phyloP scores from a whole-genome alignment of 768 basidiomycete species.

The Lactifluus hygrophoroides region DNA sequence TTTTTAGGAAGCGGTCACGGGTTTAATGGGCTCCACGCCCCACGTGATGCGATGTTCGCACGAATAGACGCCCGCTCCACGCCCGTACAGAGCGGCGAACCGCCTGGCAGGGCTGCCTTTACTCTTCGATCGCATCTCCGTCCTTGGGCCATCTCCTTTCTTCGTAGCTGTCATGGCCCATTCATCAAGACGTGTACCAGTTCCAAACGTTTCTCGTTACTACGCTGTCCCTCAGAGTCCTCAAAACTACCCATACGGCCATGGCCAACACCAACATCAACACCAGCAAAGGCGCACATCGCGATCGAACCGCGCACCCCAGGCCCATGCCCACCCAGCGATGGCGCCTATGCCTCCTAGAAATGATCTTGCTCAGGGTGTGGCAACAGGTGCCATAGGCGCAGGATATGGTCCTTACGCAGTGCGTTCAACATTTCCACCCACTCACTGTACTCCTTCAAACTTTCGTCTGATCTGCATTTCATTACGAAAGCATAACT shows the following conservation, averaged over 20 bases:
- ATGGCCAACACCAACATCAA: too few species aligned
- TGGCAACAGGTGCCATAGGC: constrained; percentile 74
- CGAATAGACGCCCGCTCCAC: too few species aligned
- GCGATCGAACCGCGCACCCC: constrained; percentile 20
- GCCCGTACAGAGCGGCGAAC: neutral
- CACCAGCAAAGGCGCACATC: constrained; percentile 17
- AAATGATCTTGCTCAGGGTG: constrained; percentile 60
- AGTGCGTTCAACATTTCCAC: constrained; percentile 31
- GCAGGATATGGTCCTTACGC: constrained; percentile 81
- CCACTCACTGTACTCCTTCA: neutral
- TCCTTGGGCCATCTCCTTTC: neutral
- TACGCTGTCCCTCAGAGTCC: constrained; percentile 61
- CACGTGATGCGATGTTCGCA: too few species aligned
- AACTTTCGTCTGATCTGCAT: neutral
- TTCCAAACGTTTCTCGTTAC: constrained; percentile 40
- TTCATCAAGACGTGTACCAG: constrained; percentile 14
- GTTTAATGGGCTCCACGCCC: too few species aligned
- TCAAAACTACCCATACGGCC: constrained; percentile 10
- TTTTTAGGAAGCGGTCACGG: too few species aligned
- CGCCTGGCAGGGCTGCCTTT: too few species aligned
- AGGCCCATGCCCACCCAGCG: neutral
- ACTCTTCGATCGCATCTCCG: neutral
- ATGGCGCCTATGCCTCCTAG: constrained; percentile 24
- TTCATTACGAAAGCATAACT: constrained; percentile 43
- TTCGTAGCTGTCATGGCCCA: constrained; percentile 14